Conservation (phyloP, 208 protist species). For the Porcisia deanei region DNA sequence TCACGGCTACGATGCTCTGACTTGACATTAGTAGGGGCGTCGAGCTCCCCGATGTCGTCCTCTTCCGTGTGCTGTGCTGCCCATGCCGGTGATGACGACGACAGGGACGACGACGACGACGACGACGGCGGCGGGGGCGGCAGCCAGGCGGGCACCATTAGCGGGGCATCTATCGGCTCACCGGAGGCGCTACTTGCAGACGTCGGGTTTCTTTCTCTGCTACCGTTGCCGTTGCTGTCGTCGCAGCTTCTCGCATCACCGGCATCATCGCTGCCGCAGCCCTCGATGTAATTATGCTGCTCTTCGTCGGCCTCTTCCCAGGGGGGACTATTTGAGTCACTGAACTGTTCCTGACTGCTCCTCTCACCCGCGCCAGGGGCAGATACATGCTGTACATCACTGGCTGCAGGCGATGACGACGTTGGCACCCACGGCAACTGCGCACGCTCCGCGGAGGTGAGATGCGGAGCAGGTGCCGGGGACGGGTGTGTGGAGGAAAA, state of each 20-base stretch:
- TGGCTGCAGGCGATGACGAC: conserved; percentile 5
- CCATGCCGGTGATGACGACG: conserved; percentile 3
- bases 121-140: conserved; percentile 6
- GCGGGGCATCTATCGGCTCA: conserved; percentile 22
- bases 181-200: neutral
- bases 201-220: neutral
- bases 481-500: neutral
- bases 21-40: neutral
- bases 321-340: neutral
- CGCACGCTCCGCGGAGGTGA: conserved; percentile 18
- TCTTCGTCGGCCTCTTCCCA: neutral
- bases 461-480: conserved; percentile 3
- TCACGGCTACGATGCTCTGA: neutral
- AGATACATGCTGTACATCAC: neutral
- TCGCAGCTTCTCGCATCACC: neutral
- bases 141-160: conserved; percentile 18
- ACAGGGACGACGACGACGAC: conserved; percentile 1
- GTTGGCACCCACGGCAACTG: conserved; percentile 11
- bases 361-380: neutral
- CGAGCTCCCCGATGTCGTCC: neutral
- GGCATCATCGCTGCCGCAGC: neutral
- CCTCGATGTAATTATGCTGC: neutral
- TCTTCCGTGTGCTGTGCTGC: conserved; percentile 2
- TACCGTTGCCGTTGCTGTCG: neutral
- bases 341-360: neutral